Conservation (phyloP, 1,139 yeast species). For the Yamadazyma triangularis region DNA sequence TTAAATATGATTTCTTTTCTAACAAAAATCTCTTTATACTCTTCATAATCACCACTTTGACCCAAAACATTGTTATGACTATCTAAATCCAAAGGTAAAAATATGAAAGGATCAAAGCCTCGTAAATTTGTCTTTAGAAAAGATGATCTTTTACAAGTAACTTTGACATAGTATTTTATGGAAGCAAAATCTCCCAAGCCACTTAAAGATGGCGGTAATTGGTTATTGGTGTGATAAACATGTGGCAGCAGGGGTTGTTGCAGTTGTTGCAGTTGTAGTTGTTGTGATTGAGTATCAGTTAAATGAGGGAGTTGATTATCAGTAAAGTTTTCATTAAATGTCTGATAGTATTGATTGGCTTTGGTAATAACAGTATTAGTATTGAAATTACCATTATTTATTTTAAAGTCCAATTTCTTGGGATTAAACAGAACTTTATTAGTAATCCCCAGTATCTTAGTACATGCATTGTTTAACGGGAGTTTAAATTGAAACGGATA, state of each 20-base stretch:
- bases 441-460: constrained; percentile 37
- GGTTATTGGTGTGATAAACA: constrained; percentile 41
- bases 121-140: constrained; percentile 48
- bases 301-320: no score
- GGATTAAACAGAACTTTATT: constrained; percentile 34
- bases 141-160: constrained; percentile 54
- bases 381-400: constrained; percentile 35
- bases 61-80: constrained; percentile 11
- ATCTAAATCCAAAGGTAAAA: constrained; percentile 49
- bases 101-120: constrained; percentile 45
- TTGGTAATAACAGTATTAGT: constrained; percentile 16
- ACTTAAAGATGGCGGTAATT: constrained; percentile 53
- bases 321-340: no score
- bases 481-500: constrained; percentile 56
- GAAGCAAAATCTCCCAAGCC: constrained; percentile 45
- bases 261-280: not conserved
- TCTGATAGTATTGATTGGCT: constrained; percentile 15
- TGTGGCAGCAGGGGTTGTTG: not conserved
- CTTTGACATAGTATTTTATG: constrained; percentile 53
- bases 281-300: not conserved
- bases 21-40: constrained; percentile 36
- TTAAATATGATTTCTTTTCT: constrained; percentile 36
- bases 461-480: constrained; percentile 50
- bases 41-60: constrained; percentile 21
- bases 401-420: constrained; percentile 25